Evolutionary conservation across 2,329 filamentous ascomycete genomes (phyloP), one percentile per base, ranked within the genome.

Genomic region (Colletotrichum tofieldiae): DNA sequence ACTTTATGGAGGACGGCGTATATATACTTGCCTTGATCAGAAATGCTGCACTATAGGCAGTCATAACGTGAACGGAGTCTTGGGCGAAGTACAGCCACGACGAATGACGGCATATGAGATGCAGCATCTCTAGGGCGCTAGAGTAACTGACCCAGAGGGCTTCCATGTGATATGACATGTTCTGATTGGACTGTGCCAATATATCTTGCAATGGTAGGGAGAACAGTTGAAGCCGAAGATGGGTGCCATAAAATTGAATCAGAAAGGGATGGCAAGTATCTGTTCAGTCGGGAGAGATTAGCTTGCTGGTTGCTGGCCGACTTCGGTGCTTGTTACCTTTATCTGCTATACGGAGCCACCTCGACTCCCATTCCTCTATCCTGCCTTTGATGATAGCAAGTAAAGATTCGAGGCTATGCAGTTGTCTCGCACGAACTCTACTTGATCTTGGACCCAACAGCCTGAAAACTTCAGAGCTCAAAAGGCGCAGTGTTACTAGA

Each of bases 31-130:
- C 79, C 74, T 83, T 84, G 56, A 83, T 78, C 2, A 83, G 74
- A 64, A 83, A 82, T 3, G 81, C 80, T 16, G 82, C 80, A n/a
- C 81, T 79, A 70, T 84, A 83, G 3, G 82, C 82, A 20, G 79
- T 81, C 82, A 84, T 84, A 18, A 83, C 81, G 72, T 84, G 82
- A 6, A 84, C 76, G 1, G 82, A 83, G 63, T 84, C 82, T 72
- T 84, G 82, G 3, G 79, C 80, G 73, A 83, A 84, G 67, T 81
- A 83, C 0, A 84, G 75, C 54, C 78, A 77, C 3, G 79, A 77
- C 0, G 79, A 71, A 60, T 78, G 75, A 18, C 75, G 61, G 20
- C 77, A 77, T 23, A 83, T 79, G 26, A 82, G 67, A 26, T 77
- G 76, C 5, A 84, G 73, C 78, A 81, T 77, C 39, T 70, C 67